These are phyloP conservation scores for Backusella liffmaniae DNA, from an alignment of 192 early-diverging fungal genomes.

Conservation along the genomic window DNA sequence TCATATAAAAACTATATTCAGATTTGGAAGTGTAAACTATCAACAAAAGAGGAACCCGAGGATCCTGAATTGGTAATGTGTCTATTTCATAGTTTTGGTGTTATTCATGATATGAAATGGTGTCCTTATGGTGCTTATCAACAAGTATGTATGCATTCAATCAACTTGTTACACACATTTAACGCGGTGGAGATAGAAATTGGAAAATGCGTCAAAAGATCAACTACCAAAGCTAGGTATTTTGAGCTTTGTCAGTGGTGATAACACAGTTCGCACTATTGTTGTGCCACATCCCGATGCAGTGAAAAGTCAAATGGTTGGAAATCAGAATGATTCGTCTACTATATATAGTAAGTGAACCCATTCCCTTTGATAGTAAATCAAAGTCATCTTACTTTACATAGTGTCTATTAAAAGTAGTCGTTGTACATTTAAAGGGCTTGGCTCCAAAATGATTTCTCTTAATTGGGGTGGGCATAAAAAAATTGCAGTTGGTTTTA, in stretches of 20 bases:
- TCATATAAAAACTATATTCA: slow-evolving; percentile 35
- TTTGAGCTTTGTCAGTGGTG: slow-evolving; percentile 33
- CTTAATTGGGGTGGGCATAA: slow-evolving; percentile 21
- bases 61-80: slow-evolving; percentile 37
- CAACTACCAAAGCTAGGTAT: slow-evolving; percentile 36
- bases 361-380: not conserved
- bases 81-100: slow-evolving; percentile 40
- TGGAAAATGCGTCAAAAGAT: not conserved
- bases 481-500: slow-evolving; percentile 13
- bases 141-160: slow-evolving; percentile 3
- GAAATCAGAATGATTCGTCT: not conserved
- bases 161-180: not conserved
- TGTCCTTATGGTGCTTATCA: slow-evolving; percentile 46
- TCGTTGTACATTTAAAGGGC: slow-evolving; percentile 1
- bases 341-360: slow-evolving; percentile 13
- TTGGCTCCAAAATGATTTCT: not conserved
- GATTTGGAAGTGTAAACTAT: slow-evolving; percentile 37
- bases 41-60: not conserved
- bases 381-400: not conserved
- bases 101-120: slow-evolving; percentile 37
- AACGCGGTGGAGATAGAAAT: not conserved
- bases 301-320: not conserved
- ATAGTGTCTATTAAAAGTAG: slow-evolving; percentile 18
- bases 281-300: slow-evolving; percentile 36
- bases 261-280: slow-evolving; percentile 30